A percentile compares a stretch with the other conserved stretches of the same genome.
Conservation (phyloP, 1,139 yeast species). For the Trichomonascaceae sp. region DNA sequence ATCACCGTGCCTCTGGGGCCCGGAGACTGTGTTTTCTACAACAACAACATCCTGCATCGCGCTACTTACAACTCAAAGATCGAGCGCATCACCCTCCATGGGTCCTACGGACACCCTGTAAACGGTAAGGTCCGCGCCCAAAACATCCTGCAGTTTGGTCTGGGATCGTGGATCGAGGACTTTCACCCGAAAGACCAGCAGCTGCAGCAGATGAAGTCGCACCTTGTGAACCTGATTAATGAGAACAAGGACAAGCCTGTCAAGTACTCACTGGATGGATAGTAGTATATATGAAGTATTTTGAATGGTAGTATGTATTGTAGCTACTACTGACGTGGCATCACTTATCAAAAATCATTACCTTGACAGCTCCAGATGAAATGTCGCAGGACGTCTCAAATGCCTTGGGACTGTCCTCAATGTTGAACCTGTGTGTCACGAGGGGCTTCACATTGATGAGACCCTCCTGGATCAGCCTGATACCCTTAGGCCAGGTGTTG, state of each 20-base stretch:
- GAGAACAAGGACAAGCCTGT: slow-evolving; percentile 32
- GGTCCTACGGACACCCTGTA: slow-evolving; percentile 38
- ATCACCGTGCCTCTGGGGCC: slow-evolving; percentile 35
- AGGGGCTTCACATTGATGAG: slow-evolving; percentile 50
- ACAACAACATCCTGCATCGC: slow-evolving; percentile 41
- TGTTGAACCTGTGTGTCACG: slow-evolving; percentile 65
- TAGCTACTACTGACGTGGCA: too few species aligned
- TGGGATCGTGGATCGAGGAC: slow-evolving; percentile 36
- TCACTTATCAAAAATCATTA: slow-evolving; percentile 40
- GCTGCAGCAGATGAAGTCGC: slow-evolving; percentile 27
- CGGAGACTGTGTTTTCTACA: slow-evolving; percentile 44
- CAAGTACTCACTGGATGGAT: slow-evolving; percentile 38
- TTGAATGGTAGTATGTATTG: too few species aligned
- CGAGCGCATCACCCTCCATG: slow-evolving; percentile 39
- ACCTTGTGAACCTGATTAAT: slow-evolving; percentile 29
- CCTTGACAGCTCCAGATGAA: slow-evolving; percentile 43
- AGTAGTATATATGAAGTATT: slow-evolving; percentile 3
- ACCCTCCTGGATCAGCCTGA: slow-evolving; percentile 50
- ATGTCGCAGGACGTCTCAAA: slow-evolving; percentile 47
- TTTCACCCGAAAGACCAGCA: slow-evolving; percentile 30
- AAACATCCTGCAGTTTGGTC: slow-evolving; percentile 45
- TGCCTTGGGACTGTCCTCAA: slow-evolving; percentile 68
- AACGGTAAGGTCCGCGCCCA: slow-evolving; percentile 36
- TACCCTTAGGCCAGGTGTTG: slow-evolving; percentile 60
- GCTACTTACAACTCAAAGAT: slow-evolving; percentile 33